These are phyloP conservation scores for Cryphonectria japonica DNA, from an alignment of 2,329 filamentous ascomycete genomes.

Conservation along the genomic window DNA sequence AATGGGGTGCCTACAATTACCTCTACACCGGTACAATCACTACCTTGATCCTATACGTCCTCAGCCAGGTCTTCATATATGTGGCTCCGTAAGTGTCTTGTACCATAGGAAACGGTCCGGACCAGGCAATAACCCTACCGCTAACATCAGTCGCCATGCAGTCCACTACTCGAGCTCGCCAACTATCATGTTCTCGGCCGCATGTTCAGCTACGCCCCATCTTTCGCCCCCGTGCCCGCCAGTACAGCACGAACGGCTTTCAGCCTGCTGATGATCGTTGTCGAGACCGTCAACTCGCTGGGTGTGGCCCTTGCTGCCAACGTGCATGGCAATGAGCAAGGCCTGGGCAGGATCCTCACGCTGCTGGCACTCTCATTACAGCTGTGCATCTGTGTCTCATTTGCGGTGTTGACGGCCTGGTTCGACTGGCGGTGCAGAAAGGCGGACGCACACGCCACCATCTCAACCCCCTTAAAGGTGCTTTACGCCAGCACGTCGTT, in stretches of 20 bases:
- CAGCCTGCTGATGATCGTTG: slow-evolving; percentile 45
- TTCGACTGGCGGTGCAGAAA: slow-evolving; percentile 53
- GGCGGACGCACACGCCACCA: slow-evolving; percentile 40
- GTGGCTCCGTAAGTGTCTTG: slow-evolving; percentile 39
- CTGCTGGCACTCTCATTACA: slow-evolving; percentile 58
- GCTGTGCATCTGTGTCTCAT: slow-evolving; percentile 53
- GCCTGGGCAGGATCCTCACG: slow-evolving; percentile 42
- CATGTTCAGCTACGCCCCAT: slow-evolving; percentile 60
- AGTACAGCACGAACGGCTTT: slow-evolving; percentile 45
- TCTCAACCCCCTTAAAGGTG: slow-evolving; percentile 46
- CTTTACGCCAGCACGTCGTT: slow-evolving; percentile 55
- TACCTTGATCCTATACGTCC: slow-evolving; percentile 37
- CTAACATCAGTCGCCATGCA: slow-evolving; percentile 4
- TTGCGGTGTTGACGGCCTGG: slow-evolving; percentile 50
- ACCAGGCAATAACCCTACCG: background rate
- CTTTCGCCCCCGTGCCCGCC: slow-evolving; percentile 51
- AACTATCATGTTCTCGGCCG: slow-evolving; percentile 62
- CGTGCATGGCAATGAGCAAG: slow-evolving; percentile 30
- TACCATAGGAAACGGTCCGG: background rate
- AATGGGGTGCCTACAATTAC: slow-evolving; percentile 54
- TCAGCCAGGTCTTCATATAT: slow-evolving; percentile 45
- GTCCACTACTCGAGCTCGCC: slow-evolving; percentile 52
- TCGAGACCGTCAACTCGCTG: slow-evolving; percentile 53
- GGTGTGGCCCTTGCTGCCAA: slow-evolving; percentile 55
- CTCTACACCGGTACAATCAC: slow-evolving; percentile 39